These are phyloP conservation scores for Cronartium quercuum DNA, from an alignment of 1,284 basidiomycete species.

Conservation along the genomic window DNA sequence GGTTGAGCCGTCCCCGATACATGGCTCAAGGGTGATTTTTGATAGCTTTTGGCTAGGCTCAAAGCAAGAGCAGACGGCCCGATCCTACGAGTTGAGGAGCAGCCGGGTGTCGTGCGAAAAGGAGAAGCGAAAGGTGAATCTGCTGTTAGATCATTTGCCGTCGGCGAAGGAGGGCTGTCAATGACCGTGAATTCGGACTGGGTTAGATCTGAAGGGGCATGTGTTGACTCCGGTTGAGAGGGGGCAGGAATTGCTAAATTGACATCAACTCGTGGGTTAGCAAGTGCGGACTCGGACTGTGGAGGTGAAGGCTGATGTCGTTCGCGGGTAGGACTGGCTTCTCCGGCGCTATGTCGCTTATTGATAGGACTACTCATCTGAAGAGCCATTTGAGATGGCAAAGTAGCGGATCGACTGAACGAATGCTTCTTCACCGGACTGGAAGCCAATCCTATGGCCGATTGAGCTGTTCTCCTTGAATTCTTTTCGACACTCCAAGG, in stretches of 20 bases:
- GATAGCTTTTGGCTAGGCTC: slow-evolving; percentile 26
- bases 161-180: neutral
- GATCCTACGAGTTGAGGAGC: neutral
- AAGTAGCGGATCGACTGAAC: slow-evolving; percentile 17
- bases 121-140: slow-evolving; percentile 25
- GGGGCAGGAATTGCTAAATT: neutral
- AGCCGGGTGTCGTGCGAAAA: neutral
- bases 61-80: slow-evolving; percentile 16
- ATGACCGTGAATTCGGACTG: slow-evolving; percentile 38
- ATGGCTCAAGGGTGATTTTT: slow-evolving; percentile 22
- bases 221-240: neutral
- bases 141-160: neutral
- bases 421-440: slow-evolving; percentile 6
- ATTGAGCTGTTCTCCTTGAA: slow-evolving; percentile 13
- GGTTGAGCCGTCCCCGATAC: neutral
- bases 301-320: neutral
- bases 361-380: neutral
- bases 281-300: neutral
- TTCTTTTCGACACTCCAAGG: slow-evolving; percentile 35
- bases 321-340: neutral
- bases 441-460: slow-evolving; percentile 7
- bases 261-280: neutral
- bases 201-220: slow-evolving; percentile 5
- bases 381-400: slow-evolving; percentile 9
- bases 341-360: slow-evolving; percentile 5